Conservation (phyloP, 1,139 yeast species). For the Yamadazyma friedrichii region DNA sequence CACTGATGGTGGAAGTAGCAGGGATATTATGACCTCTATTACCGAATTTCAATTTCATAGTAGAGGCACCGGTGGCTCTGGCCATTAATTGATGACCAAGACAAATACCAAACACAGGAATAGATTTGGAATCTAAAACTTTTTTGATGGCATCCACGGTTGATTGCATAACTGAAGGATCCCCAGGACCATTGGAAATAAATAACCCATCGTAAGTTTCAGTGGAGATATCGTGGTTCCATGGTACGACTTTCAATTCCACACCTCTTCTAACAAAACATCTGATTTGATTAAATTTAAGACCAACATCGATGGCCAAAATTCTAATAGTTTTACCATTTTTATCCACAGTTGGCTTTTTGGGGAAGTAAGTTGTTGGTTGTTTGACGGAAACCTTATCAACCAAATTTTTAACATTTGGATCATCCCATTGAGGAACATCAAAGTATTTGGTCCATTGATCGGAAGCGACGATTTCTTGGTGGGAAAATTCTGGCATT, state of each 20-base stretch:
- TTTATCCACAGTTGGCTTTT: constrained; percentile 46
- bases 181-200: constrained; percentile 99
- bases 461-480: constrained; percentile 25
- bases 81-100: constrained; percentile 97
- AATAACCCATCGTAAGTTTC: constrained; percentile 92
- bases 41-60: constrained; percentile 93
- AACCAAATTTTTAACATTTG: constrained; percentile 87
- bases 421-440: constrained; percentile 88
- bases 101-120: constrained; percentile 96
- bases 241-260: constrained; percentile 93
- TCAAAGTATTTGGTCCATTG: constrained; percentile 65
- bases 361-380: constrained; percentile 67
- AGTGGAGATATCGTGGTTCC: constrained; percentile 80
- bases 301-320: constrained; percentile 94
- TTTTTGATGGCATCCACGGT: constrained; percentile 59
- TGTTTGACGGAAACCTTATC: constrained; percentile 81
- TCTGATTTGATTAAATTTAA: constrained; percentile 96
- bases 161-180: constrained; percentile 80
- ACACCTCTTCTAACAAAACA: constrained; percentile 97
- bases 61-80: constrained; percentile 92
- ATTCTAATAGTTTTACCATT: constrained; percentile 80
- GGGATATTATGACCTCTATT: constrained; percentile 99
- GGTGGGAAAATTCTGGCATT: constrained; percentile 40
- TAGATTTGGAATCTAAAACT: constrained; percentile 59
- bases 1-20: constrained; percentile 88